Base-by-base conservation (phyloP, 208 protist genomes). In the Baffinella frigidus region DNA sequence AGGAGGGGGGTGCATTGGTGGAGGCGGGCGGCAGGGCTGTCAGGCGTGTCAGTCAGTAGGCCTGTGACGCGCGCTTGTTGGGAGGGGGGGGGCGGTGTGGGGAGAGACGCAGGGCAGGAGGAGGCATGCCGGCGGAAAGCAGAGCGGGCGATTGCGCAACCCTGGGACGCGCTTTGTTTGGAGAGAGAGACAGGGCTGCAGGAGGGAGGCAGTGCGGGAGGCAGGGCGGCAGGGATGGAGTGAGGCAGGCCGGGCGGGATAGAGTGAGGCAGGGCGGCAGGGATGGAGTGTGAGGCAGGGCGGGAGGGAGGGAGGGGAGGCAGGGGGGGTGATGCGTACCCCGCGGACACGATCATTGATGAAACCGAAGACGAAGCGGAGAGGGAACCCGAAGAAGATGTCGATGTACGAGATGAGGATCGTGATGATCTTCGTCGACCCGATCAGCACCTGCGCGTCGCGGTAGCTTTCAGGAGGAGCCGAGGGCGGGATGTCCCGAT, bases 401-500 rank as follows among this genome's bases (percentile, higher is more conserved):
- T 93, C 91, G 0, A 56, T n/a, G 91, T 93, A 93, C 14, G 56
- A 64, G 24, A 64, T n/a, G n/a, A 89, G 7, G 38, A 93, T 83
- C 14, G 91, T 89, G 44, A 93, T 44, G 61, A 93, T 80, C 91
- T 93, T 93, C 9, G 91, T 93, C 1, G 77, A 89, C 9, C 91
- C 91, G 44, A 93, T 89, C 0, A 93, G 91, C 4, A 93, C 74
- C 73, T n/a, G n/a, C n/a, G n/a, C n/a, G n/a, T n/a, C n/a, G n/a
- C n/a, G n/a, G n/a, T n/a, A n/a, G n/a, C n/a, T n/a, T n/a, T n/a
- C n/a, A n/a, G n/a, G n/a, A n/a, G n/a, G n/a, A n/a, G n/a, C n/a
- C n/a, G n/a, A n/a, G n/a, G n/a, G n/a, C n/a, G n/a, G n/a, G n/a
- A n/a, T n/a, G n/a, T n/a, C n/a, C n/a, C n/a, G n/a, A n/a, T n/a